Percentiles rank a stretch among this genome's conserved stretches.
These are phyloP conservation scores for Fomitopsis schrenkii DNA, from an alignment of 1,284 basidiomycete genomes.

Conservation along the genomic window DNA sequence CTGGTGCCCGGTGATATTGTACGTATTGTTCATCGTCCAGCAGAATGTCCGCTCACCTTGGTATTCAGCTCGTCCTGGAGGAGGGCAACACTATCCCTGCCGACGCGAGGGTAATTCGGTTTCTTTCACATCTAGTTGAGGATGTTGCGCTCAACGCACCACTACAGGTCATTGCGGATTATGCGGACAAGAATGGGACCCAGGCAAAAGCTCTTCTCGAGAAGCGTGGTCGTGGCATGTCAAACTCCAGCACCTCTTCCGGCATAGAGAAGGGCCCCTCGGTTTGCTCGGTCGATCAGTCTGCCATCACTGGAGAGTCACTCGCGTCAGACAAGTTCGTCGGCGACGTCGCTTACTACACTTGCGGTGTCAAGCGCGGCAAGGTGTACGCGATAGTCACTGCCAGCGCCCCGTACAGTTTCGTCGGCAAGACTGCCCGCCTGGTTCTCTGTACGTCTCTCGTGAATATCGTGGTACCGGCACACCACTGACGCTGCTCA, in stretches of 20 bases:
- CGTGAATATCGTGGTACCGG: background rate
- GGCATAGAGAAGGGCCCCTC: conserved; percentile 7
- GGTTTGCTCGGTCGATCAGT: conserved; percentile 5
- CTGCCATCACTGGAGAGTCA: conserved; percentile 9
- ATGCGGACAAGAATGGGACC: conserved; percentile 4
- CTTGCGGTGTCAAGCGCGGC: conserved; percentile 10
- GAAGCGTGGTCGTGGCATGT: conserved; percentile 1
- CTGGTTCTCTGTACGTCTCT: conserved; percentile 2
- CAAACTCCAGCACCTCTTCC: conserved; percentile 1
- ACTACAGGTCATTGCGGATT: conserved; percentile 3
- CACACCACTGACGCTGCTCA: background rate
- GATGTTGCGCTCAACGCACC: background rate
- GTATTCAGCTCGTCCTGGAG: conserved; percentile 1
- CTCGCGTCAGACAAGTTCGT: conserved; percentile 8
- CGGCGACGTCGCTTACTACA: conserved; percentile 8
- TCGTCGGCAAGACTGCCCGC: conserved; percentile 6
- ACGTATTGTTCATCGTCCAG: background rate
- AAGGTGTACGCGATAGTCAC: conserved; percentile 6
- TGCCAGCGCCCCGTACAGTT: conserved; percentile 5
- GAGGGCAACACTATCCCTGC: conserved; percentile 8
- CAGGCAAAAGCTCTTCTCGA: background rate
- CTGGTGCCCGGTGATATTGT: conserved; percentile 7
- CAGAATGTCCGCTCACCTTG: background rate
- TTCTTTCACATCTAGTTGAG: background rate
- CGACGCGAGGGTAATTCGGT: conserved; percentile 1